phyloP scores from a whole-genome alignment of 208 protist genomes.

The Lotmaria passim region DNA sequence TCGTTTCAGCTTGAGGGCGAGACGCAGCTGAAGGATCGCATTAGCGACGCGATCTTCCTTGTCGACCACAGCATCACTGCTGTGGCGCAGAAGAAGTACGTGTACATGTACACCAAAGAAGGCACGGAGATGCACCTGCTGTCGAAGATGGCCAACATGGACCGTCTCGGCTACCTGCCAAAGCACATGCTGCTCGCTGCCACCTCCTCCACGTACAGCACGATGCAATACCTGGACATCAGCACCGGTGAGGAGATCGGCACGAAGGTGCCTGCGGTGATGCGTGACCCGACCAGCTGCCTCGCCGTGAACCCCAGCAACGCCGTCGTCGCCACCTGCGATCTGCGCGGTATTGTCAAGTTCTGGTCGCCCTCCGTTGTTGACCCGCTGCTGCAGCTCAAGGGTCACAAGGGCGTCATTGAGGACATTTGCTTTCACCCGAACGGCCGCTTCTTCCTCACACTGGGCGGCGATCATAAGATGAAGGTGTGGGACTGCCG shows the following conservation, averaged over 20 bases:
- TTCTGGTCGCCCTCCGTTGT: constrained; percentile 96
- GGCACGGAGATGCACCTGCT: constrained; percentile 98
- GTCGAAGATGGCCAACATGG: constrained; percentile 94
- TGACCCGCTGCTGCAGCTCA: constrained; percentile 96
- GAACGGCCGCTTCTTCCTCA: constrained; percentile 95
- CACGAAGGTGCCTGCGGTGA: constrained; percentile 76
- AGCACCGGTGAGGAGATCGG: constrained; percentile 93
- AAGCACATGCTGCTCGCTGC: constrained; percentile 97
- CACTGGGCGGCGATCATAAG: constrained; percentile 95
- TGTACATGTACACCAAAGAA: constrained; percentile 98
- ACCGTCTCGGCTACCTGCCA: constrained; percentile 95
- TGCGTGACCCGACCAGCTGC: constrained; percentile 82
- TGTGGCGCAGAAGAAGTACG: constrained; percentile 98
- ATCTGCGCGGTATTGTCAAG: constrained; percentile 94
- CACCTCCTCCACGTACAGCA: constrained; percentile 81
- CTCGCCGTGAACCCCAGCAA: constrained; percentile 95
- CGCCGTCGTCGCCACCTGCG: constrained; percentile 93
- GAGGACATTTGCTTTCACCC: constrained; percentile 87
- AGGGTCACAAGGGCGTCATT: constrained; percentile 92
- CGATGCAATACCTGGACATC: constrained; percentile 95
- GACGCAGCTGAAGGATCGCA: constrained; percentile 93
- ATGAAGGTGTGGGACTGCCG: constrained; percentile 98
- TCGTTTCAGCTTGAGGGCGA: constrained; percentile 92
- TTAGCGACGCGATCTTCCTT: constrained; percentile 95
- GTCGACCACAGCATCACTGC: constrained; percentile 98